A percentile compares a stretch with the other conserved stretches of the same genome.
phyloP scores from a whole-genome alignment of 345 rosid genomes.

The Psidium friedrichsthalianum region DNA sequence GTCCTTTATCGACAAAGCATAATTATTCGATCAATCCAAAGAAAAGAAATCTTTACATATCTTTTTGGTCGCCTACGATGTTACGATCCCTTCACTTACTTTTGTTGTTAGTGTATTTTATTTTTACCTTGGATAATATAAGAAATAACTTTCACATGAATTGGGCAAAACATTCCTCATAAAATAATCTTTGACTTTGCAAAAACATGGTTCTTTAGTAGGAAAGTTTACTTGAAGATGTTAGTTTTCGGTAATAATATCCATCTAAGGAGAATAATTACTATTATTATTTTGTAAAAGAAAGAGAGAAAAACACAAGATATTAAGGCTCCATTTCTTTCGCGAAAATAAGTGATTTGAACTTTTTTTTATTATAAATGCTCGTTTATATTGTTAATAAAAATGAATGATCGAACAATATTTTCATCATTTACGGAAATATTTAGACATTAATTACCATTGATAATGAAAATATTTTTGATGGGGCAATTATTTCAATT shows the following conservation, averaged over 20 bases:
- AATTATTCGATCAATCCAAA: too few species aligned
- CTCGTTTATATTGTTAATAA: too few species aligned
- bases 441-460: too few species aligned
- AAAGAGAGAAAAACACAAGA: background rate
- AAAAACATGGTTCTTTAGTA: background rate
- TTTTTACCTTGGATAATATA: background rate
- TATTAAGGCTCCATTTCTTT: too few species aligned
- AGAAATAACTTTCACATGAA: background rate
- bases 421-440: too few species aligned
- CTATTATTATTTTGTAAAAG: background rate
- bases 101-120: background rate
- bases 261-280: background rate
- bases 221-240: background rate
- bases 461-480: too few species aligned
- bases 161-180: background rate
- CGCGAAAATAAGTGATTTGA: too few species aligned
- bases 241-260: background rate
- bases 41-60: background rate
- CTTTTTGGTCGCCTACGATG: background rate
- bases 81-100: background rate
- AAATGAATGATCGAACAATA: too few species aligned
- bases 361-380: too few species aligned
- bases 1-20: too few species aligned
- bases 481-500: too few species aligned
- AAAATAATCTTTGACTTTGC: background rate